These are phyloP conservation scores for Tulasnella sp. DNA, from an alignment of 768 basidiomycete species.

Conservation along the genomic window DNA sequence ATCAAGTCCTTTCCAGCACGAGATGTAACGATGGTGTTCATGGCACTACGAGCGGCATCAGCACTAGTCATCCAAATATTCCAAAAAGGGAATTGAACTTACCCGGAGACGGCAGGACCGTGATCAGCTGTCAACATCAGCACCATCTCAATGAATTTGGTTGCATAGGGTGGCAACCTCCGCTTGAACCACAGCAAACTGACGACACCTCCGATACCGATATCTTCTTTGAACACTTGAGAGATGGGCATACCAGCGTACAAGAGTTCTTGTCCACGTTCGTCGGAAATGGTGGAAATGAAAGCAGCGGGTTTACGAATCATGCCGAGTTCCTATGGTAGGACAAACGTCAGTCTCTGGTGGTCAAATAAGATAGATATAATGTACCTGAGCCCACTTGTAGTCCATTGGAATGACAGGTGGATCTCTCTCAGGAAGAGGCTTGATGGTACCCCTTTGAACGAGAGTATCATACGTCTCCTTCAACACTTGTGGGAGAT, in stretches of 20 bases:
- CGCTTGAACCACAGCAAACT: conserved; percentile 97
- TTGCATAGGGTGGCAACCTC: conserved; percentile 77
- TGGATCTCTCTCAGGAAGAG: conserved; percentile 69
- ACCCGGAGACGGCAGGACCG: conserved; percentile 88
- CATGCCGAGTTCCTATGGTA: conserved; percentile 63
- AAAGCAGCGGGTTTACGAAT: conserved; percentile 98
- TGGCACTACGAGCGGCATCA: conserved; percentile 42
- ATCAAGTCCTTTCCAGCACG: conserved; percentile 99
- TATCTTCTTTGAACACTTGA: conserved; percentile 95
- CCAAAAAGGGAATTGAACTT: conserved; percentile 11
- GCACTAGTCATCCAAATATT: neutral
- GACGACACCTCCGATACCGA: conserved; percentile 94
- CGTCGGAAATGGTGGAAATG: conserved; percentile 98
- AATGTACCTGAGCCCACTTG: conserved; percentile 82
- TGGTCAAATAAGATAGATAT: neutral
- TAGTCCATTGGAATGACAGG: conserved; percentile 99
- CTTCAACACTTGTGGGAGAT: conserved; percentile 73
- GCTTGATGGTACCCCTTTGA: conserved; percentile 47
- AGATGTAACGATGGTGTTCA: conserved; percentile 98
- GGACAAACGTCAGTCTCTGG: neutral
- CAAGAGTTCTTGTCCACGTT: conserved; percentile 94
- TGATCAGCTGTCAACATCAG: conserved; percentile 98
- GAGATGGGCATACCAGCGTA: conserved; percentile 99
- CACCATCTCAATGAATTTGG: conserved; percentile 99
- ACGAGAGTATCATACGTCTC: conserved; percentile 80